These are phyloP conservation scores for Sporothrix dimorphospora DNA, from an alignment of 2,329 filamentous ascomycete genomes.

Conservation along the genomic window DNA sequence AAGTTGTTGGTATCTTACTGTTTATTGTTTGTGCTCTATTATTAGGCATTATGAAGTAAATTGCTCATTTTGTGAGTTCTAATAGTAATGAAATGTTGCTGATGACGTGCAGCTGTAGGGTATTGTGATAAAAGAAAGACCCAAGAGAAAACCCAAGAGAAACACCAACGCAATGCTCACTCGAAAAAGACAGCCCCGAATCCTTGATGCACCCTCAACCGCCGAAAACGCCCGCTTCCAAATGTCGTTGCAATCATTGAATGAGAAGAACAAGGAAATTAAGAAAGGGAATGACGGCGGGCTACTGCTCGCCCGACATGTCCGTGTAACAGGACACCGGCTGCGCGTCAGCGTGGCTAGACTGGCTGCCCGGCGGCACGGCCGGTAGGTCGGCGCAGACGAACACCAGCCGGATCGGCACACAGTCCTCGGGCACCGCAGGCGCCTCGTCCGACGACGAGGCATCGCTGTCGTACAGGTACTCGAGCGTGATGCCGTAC, in stretches of 20 bases:
- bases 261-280: not conserved
- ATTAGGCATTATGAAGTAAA: not conserved
- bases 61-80: not conserved
- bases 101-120: not conserved
- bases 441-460: slow-evolving; percentile 26
- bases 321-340: slow-evolving; percentile 46
- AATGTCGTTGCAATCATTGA: not conserved
- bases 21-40: not conserved
- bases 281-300: not conserved
- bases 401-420: slow-evolving; percentile 48
- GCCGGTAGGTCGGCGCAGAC: slow-evolving; percentile 45
- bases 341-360: slow-evolving; percentile 47
- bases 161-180: not conserved
- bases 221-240: not conserved
- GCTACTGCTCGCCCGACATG: not conserved
- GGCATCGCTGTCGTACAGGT: slow-evolving; percentile 38
- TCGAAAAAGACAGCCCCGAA: not conserved
- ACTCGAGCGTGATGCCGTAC: slow-evolving; percentile 47
- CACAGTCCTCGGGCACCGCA: slow-evolving; percentile 47
- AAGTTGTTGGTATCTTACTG: not conserved
- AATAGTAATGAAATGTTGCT: not conserved
- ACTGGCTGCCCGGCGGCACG: slow-evolving; percentile 42
- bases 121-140: not conserved
- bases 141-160: not conserved
- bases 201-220: not conserved